Percentiles rank a stretch among this genome's conserved stretches.
phyloP scores from a whole-genome alignment of 768 basidiomycete species.

The Phaeotremella skinneri region DNA sequence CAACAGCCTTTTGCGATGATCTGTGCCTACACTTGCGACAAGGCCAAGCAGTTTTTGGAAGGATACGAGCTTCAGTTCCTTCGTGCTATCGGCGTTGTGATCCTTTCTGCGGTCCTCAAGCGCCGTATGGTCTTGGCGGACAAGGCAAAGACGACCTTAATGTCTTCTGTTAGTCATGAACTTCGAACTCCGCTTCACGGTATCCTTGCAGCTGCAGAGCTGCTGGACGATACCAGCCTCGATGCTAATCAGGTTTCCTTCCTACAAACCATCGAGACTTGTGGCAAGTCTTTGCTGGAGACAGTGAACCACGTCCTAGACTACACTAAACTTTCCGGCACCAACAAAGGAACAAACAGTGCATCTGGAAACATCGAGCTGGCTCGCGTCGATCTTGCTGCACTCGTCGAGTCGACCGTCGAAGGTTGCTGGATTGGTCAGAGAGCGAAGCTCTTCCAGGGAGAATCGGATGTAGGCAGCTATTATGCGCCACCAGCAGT shows the following conservation, averaged over 20 bases:
- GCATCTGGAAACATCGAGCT: slow-evolving; percentile 63
- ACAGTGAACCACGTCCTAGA: slow-evolving; percentile 96
- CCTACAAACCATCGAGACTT: slow-evolving; percentile 88
- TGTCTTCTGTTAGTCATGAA: slow-evolving; percentile 43
- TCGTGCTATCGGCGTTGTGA: slow-evolving; percentile 89
- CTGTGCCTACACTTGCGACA: slow-evolving; percentile 79
- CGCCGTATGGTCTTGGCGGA: slow-evolving; percentile 90
- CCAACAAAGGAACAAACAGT: slow-evolving; percentile 69
- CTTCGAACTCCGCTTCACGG: slow-evolving; percentile 79
- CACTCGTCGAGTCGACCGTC: slow-evolving; percentile 55
- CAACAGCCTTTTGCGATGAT: slow-evolving; percentile 86
- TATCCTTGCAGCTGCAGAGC: slow-evolving; percentile 85
- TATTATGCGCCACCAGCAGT: slow-evolving; percentile 78
- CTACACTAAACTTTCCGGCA: slow-evolving; percentile 90
- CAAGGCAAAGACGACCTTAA: slow-evolving; percentile 65
- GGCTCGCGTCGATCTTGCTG: slow-evolving; percentile 54
- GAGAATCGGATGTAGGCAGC: slow-evolving; percentile 81
- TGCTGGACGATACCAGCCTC: slow-evolving; percentile 79
- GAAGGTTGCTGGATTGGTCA: slow-evolving; percentile 95
- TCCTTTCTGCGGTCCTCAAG: slow-evolving; percentile 87
- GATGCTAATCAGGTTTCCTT: slow-evolving; percentile 79
- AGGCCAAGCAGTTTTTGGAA: slow-evolving; percentile 67
- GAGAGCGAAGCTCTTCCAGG: slow-evolving; percentile 69
- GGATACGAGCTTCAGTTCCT: slow-evolving; percentile 73
- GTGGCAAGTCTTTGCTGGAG: slow-evolving; percentile 91